Percentiles rank a stretch among this genome's conserved stretches.
Evolutionary conservation across 1,139 yeast genomes (phyloP).

Genomic region (Lizanozyma gosingica): DNA sequence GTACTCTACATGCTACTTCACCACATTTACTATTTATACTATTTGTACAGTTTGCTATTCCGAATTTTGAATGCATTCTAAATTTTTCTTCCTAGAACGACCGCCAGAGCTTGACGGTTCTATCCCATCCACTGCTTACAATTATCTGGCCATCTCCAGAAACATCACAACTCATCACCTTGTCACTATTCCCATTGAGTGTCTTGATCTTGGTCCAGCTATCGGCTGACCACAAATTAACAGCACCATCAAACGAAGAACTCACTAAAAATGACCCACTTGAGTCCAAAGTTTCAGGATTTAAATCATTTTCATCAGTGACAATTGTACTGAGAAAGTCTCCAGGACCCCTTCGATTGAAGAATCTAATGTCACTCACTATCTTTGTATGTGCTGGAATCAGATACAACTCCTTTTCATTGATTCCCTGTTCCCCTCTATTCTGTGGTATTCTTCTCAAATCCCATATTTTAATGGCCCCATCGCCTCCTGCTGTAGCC

Average conservation of each 20-base stretch:
- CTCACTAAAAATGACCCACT: slow-evolving; percentile 48
- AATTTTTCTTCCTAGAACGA: too few relatives aligned
- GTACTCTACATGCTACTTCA: too few relatives aligned
- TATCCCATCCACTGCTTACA: slow-evolving; percentile 77
- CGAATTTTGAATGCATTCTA: too few relatives aligned
- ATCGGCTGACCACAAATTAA: slow-evolving; percentile 62
- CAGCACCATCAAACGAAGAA: slow-evolving; percentile 60
- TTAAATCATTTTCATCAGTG: slow-evolving; percentile 21
- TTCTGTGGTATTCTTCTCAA: slow-evolving; percentile 33
- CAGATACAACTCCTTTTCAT: slow-evolving; percentile 32
- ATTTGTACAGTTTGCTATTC: too few relatives aligned
- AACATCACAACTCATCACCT: slow-evolving; percentile 65
- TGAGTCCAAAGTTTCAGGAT: slow-evolving; percentile 13
- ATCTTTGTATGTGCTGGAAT: slow-evolving; percentile 74
- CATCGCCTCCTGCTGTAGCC: slow-evolving; percentile 83
- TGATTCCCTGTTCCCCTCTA: slow-evolving; percentile 1
- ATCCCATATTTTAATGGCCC: slow-evolving; percentile 81
- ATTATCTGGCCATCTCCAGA: slow-evolving; percentile 31
- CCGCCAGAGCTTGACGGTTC: slow-evolving; percentile 59
- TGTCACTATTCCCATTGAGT: slow-evolving; percentile 59
- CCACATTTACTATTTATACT: too few relatives aligned
- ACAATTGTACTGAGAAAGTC: slow-evolving; percentile 9
- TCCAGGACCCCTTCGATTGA: slow-evolving; percentile 16
- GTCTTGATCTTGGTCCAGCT: slow-evolving; percentile 57
- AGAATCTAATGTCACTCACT: slow-evolving; percentile 59